Evolutionary conservation across 345 rosid species (phyloP), one percentile per base, ranked within the genome.

Genomic region (Pugionium dolabratum): DNA sequence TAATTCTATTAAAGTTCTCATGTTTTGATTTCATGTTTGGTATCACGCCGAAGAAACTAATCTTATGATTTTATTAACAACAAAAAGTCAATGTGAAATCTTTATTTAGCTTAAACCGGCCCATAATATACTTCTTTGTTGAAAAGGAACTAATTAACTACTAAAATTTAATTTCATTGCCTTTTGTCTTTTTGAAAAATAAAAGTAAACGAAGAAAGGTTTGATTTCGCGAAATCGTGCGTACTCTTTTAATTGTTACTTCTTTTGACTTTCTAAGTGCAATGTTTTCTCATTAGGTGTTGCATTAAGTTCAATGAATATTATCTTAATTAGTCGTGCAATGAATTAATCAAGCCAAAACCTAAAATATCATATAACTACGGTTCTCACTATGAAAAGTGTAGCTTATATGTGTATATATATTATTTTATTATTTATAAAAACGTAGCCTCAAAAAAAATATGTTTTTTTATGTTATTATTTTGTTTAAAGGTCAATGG

Each of bases 171-270:
- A 35, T 56, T 56, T 48, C 18, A 8, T 39, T 62, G 26, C 55
- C 25, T 33, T 64, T 64, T 53, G 30, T 7, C 25, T 42, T 50
- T 64, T 6, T 2, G 10, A 27, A 18, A 10, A 54, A 36, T 41
- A 7, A 30, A 63, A 63, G 37, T 18, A 18, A 18, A 18, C 30
- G 48, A 63, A 50, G 58, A 61, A 70, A 30, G 40, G 43, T 26
- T 18, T 64, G 70, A 55, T 63, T 63, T 55, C 45, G 33, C 61
- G 30, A 59, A 64, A 64, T 58, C 66, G 25, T 58, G 66, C 71
- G 48, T 72, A 47, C 50, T 65, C 65, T 58, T 55, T 49, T 48
- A 40, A 11, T 54, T 28, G 59, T 43, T 48, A 57, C 7, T 7
- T 56, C 64, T 54, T 54, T 71, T 47, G 69, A 71, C 63, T 49